A percentile compares a stretch with the other conserved stretches of the same genome.
Conservation (phyloP, 768 basidiomycete genomes). For the Inosperma sp. region DNA sequence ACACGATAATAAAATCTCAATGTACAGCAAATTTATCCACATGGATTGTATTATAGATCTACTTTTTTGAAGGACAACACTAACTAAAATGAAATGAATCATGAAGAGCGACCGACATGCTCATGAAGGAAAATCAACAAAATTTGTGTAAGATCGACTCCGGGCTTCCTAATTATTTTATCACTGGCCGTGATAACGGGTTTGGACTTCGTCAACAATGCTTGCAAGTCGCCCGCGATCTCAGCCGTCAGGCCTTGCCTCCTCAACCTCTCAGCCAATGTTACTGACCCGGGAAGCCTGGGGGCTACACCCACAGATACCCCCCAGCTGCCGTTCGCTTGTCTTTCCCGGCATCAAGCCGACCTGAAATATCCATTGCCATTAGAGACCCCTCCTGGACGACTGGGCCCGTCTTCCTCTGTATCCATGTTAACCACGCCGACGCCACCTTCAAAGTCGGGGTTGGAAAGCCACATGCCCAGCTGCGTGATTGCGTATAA, state of each 20-base stretch:
- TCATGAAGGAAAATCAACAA: slow-evolving; percentile 63
- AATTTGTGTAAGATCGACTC: slow-evolving; percentile 56
- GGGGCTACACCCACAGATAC: slow-evolving; percentile 25
- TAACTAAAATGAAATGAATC: too few relatives aligned
- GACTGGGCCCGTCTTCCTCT: slow-evolving; percentile 32
- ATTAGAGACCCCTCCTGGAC: slow-evolving; percentile 8
- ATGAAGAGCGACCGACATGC: slow-evolving; percentile 43
- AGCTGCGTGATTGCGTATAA: slow-evolving; percentile 75
- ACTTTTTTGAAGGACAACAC: too few relatives aligned
- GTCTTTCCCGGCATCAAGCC: background rate
- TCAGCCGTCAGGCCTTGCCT: slow-evolving; percentile 80
- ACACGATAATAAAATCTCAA: slow-evolving; percentile 46
- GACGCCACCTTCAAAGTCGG: slow-evolving; percentile 50
- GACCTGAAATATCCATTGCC: slow-evolving; percentile 33
- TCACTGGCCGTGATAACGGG: slow-evolving; percentile 60
- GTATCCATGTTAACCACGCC: slow-evolving; percentile 37
- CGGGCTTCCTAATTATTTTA: slow-evolving; percentile 39
- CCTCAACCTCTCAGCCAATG: slow-evolving; percentile 61
- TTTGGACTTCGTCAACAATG: slow-evolving; percentile 60
- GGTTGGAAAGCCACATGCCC: slow-evolving; percentile 71
- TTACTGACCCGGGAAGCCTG: slow-evolving; percentile 33
- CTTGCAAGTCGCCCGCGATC: slow-evolving; percentile 67
- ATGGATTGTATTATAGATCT: too few relatives aligned
- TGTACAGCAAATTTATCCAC: too few relatives aligned
- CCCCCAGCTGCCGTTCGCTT: slow-evolving; percentile 28